phyloP scores from a whole-genome alignment of 2,329 filamentous ascomycete genomes.

The Sporothrix pallida region DNA sequence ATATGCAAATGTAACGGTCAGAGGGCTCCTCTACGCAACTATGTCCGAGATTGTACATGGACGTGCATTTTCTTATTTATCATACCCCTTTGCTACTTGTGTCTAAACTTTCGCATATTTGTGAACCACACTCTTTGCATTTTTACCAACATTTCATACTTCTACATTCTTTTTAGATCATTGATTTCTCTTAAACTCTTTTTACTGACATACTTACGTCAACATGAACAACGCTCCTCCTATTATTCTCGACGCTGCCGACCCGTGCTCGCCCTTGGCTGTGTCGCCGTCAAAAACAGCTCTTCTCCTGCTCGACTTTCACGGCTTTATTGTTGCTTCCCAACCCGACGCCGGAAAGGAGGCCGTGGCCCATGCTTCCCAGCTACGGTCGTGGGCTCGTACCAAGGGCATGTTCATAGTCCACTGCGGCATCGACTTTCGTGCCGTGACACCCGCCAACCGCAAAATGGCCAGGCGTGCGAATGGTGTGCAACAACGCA shows the following conservation, averaged over 20 bases:
- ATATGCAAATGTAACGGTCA: too few species aligned
- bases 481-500: not conserved
- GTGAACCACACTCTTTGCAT: too few species aligned
- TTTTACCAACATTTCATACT: too few species aligned
- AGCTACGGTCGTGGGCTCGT: not conserved
- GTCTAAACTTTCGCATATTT: too few species aligned
- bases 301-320: slow-evolving; percentile 8
- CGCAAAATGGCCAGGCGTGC: not conserved
- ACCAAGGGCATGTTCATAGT: not conserved
- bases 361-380: not conserved
- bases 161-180: too few species aligned
- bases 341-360: not conserved
- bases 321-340: not conserved
- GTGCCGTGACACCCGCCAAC: not conserved
- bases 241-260: not conserved
- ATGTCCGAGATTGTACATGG: too few species aligned
- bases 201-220: too few species aligned
- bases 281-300: not conserved
- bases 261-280: not conserved
- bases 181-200: too few species aligned
- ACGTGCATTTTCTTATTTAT: too few species aligned
- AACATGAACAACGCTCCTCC: slow-evolving; percentile 18
- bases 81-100: too few species aligned
- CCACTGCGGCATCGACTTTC: slow-evolving; percentile 9
- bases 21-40: too few species aligned